Evolutionary conservation across 2,329 filamentous ascomycete species (phyloP).

Genomic region (Colletotrichum sp.): DNA sequence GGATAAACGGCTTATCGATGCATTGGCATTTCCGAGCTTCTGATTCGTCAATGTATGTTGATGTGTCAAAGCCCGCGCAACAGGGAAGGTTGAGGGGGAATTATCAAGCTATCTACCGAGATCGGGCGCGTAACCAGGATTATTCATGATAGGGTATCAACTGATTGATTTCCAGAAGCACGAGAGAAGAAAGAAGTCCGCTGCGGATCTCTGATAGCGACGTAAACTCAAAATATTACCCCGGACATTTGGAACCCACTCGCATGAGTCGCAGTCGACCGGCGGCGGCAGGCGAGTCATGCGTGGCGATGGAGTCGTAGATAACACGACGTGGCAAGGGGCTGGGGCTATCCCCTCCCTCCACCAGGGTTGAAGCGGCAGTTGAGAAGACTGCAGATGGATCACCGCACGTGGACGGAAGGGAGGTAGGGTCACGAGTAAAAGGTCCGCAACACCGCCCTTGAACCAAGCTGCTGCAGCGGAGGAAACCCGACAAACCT

Average conservation of each 20-base stretch:
- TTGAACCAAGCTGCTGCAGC: not conserved
- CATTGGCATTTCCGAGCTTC: not conserved
- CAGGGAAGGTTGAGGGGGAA: not conserved
- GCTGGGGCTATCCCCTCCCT: not conserved
- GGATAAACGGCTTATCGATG: slow-evolving; percentile 7
- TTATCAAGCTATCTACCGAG: not conserved
- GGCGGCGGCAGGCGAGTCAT: slow-evolving; percentile 7
- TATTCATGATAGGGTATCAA: not conserved
- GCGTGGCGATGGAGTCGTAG: not conserved
- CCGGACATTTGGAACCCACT: not conserved
- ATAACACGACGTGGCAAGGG: not conserved
- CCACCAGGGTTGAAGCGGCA: not conserved
- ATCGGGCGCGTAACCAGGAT: not conserved
- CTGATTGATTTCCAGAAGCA: not conserved
- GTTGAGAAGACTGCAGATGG: not conserved
- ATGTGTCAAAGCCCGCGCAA: not conserved
- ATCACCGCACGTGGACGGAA: not conserved
- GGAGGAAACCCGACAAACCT: not conserved
- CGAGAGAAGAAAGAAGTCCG: not conserved
- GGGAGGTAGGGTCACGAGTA: not conserved
- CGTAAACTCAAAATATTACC: not conserved
- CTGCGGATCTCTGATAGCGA: not conserved
- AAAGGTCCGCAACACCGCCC: not conserved
- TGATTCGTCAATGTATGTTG: not conserved
- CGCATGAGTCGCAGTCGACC: slow-evolving; percentile 6